phyloP scores from a whole-genome alignment of 2,329 filamentous ascomycete species.

The Coniochaeta hoffmannii region DNA sequence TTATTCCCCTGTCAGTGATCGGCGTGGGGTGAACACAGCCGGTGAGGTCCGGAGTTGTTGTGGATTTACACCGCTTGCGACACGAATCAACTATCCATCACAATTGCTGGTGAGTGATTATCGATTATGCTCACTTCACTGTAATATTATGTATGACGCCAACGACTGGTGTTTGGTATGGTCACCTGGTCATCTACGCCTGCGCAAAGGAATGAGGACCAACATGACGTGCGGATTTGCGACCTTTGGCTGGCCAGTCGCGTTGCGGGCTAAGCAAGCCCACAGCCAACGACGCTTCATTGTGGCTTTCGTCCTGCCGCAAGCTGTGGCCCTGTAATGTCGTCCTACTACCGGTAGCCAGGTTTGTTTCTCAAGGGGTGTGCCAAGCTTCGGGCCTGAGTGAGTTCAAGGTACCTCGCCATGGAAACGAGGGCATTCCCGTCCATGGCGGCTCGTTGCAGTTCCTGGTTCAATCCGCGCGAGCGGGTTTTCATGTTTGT shows the following conservation, averaged over 20 bases:
- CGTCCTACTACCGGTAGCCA: background rate
- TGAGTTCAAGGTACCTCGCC: no score
- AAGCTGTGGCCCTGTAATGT: background rate
- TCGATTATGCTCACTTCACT: background rate
- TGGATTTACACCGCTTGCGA: no score
- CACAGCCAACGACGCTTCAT: background rate
- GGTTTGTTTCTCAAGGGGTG: background rate
- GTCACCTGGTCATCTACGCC: background rate
- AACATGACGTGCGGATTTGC: background rate
- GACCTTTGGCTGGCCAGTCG: background rate
- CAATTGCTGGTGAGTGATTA: background rate
- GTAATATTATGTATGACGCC: background rate
- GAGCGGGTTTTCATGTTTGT: background rate
- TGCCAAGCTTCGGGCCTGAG: no score
- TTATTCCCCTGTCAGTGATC: background rate
- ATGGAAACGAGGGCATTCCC: no score
- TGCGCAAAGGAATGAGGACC: background rate
- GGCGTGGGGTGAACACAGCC: background rate
- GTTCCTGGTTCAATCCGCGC: no score
- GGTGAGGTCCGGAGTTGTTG: no score
- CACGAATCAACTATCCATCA: no score
- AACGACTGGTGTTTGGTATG: background rate
- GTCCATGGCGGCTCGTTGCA: no score
- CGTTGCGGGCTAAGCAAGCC: background rate
- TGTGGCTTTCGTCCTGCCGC: background rate